These are phyloP conservation scores for Rossbeevera mucosa DNA, from an alignment of 768 basidiomycete species.

Conservation along the genomic window DNA sequence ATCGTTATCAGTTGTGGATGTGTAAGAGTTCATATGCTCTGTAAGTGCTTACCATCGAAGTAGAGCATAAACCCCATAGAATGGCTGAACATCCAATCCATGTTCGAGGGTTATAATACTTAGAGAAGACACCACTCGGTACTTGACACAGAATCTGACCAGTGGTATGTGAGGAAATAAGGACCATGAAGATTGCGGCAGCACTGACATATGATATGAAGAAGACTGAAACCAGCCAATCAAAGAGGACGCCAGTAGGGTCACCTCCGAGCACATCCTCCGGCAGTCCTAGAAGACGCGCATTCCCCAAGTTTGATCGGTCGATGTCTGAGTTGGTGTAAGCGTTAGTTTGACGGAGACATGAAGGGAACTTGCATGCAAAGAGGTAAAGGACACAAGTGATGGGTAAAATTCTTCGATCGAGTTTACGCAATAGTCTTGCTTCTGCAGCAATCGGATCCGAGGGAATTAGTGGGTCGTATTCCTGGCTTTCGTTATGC, in stretches of 20 bases:
- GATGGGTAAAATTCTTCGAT: conserved; percentile 63
- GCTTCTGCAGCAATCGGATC: conserved; percentile 38
- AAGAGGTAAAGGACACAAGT: conserved; percentile 71
- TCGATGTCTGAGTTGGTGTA: conserved; percentile 46
- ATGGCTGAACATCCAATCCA: conserved; percentile 66
- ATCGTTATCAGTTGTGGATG: too few relatives aligned
- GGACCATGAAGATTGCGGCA: background rate
- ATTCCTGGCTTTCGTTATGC: conserved; percentile 7
- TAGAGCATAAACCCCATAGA: conserved; percentile 71
- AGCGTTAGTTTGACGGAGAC: background rate
- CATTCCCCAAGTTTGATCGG: conserved; percentile 76
- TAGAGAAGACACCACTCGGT: conserved; percentile 62
- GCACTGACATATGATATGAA: conserved; percentile 69
- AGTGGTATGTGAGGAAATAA: background rate
- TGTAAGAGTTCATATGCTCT: background rate
- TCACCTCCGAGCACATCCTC: conserved; percentile 64
- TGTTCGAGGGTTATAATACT: conserved; percentile 60
- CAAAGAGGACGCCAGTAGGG: conserved; percentile 60
- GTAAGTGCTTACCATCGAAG: conserved; percentile 54
- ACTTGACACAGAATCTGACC: conserved; percentile 66
- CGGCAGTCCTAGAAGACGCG: conserved; percentile 66
- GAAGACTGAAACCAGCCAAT: conserved; percentile 74
- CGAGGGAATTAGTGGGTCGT: conserved; percentile 17
- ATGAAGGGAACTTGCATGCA: conserved; percentile 52
- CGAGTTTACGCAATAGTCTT: conserved; percentile 58